Evolutionary conservation across 192 early-diverging fungal species (phyloP).

Genomic region (Kappamyces sp.): DNA sequence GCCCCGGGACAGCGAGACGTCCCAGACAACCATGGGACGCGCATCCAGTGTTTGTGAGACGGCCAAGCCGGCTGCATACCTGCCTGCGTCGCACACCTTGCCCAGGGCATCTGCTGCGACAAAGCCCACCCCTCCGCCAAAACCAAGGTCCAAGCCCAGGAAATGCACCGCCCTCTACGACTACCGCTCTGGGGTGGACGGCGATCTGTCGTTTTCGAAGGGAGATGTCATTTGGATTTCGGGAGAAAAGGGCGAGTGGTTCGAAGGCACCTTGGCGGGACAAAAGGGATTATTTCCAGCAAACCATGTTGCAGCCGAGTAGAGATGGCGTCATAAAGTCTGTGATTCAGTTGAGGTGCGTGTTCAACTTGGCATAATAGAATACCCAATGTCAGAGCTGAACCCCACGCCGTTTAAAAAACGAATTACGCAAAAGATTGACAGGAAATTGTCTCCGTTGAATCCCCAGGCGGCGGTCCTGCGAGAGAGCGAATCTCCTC

Average conservation of each 20-base stretch:
- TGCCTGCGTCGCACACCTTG: too few species aligned
- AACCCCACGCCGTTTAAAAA: too few species aligned
- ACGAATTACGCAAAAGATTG: background rate
- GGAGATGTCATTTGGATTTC: slow-evolving; percentile 70
- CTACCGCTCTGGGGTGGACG: slow-evolving; percentile 63
- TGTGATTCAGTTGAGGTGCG: too few species aligned
- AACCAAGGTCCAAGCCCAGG: slow-evolving; percentile 33
- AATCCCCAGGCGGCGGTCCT: slow-evolving; percentile 8
- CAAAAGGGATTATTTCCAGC: slow-evolving; percentile 59
- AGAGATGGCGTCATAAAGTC: too few species aligned
- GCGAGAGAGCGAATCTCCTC: background rate
- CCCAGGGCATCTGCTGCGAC: background rate
- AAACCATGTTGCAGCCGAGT: slow-evolving; percentile 47
- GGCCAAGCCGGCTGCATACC: too few species aligned
- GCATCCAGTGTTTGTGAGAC: too few species aligned
- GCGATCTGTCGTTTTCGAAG: slow-evolving; percentile 69
- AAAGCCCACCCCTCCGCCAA: slow-evolving; percentile 37
- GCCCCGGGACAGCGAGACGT: too few species aligned
- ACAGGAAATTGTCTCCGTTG: slow-evolving; percentile 15
- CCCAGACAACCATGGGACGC: too few species aligned
- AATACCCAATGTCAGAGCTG: too few species aligned
- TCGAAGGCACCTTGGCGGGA: slow-evolving; percentile 71
- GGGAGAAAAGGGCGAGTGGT: slow-evolving; percentile 58
- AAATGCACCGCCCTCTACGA: slow-evolving; percentile 66
- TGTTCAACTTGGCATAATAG: too few species aligned